phyloP scores from a whole-genome alignment of 1,284 basidiomycete genomes.

The Ustilago shanxiensis region DNA sequence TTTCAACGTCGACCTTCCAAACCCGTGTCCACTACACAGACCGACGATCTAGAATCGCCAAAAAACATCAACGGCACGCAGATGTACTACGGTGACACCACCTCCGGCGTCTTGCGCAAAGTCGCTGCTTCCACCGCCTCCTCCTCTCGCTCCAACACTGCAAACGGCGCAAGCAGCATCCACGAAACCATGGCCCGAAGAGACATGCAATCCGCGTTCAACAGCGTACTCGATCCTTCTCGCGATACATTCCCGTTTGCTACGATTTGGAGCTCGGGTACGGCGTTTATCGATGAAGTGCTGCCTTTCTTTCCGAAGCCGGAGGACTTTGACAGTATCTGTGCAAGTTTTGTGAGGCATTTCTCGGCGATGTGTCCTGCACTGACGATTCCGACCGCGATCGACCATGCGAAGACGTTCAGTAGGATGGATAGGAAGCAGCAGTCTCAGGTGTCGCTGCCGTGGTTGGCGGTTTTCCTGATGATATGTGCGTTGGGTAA shows the following conservation, averaged over 20 bases:
- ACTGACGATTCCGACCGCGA: conserved; percentile 31
- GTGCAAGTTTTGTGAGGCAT: conserved; percentile 37
- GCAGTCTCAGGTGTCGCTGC: conserved; percentile 29
- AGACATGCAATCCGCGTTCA: conserved; percentile 47
- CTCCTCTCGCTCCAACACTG: conserved; percentile 9
- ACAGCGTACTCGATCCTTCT: conserved; percentile 41
- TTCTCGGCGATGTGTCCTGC: conserved; percentile 43
- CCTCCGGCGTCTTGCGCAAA: conserved; percentile 26
- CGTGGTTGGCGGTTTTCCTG: conserved; percentile 42
- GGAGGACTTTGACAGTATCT: conserved; percentile 46
- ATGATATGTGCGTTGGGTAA: conserved; percentile 52
- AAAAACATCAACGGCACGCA: conserved; percentile 45
- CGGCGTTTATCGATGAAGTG: conserved; percentile 46
- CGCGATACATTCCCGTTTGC: conserved; percentile 49
- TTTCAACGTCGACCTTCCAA: conserved; percentile 13
- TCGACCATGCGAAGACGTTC: conserved; percentile 38
- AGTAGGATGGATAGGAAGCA: conserved; percentile 37
- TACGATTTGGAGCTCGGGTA: conserved; percentile 52
- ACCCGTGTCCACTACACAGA: background rate
- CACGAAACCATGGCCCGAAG: conserved; percentile 30
- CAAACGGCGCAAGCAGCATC: conserved; percentile 9
- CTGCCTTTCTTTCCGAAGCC: conserved; percentile 42
- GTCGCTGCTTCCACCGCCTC: conserved; percentile 17
- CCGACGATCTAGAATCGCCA: conserved; percentile 23
- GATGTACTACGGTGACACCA: conserved; percentile 37